Evolutionary conservation across 371 early-diverging fungal genomes (phyloP).

Genomic region (Mucor ambiguus): DNA sequence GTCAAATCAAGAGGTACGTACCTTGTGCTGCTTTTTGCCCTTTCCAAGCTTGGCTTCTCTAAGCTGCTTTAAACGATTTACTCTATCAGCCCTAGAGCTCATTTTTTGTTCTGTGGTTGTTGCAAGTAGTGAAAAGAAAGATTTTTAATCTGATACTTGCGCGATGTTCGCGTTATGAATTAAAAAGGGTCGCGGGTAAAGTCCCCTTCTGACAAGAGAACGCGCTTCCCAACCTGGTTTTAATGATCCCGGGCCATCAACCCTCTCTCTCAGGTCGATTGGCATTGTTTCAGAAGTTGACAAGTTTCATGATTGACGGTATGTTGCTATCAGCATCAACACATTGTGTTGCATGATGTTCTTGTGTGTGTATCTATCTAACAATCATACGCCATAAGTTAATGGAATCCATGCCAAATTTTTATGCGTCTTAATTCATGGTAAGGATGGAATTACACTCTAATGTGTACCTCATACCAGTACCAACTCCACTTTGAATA

Average conservation of each 20-base stretch:
- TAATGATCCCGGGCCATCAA: background rate
- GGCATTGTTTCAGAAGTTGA: background rate
- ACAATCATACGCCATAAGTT: no score
- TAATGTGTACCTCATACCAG: no score
- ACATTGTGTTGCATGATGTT: no score
- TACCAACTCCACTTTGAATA: no score
- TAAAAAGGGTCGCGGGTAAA: background rate
- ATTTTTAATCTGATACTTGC: background rate
- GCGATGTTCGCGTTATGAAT: conserved; percentile 8
- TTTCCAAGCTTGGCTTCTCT: conserved; percentile 18
- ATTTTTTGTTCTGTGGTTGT: background rate
- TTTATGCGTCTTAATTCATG: no score
- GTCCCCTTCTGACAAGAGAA: background rate
- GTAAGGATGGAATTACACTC: no score
- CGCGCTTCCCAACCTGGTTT: background rate
- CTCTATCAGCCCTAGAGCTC: conserved; percentile 20
- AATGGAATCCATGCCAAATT: no score
- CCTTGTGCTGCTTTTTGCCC: conserved; percentile 3
- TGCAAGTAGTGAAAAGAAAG: background rate
- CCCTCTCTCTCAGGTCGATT: background rate
- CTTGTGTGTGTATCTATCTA: no score
- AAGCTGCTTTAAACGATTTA: conserved; percentile 16
- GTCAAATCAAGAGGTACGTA: background rate
- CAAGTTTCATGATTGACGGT: background rate
- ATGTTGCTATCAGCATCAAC: no score